Evolutionary conservation across 1,139 yeast genomes (phyloP), one percentile per base, ranked within the genome.

Genomic region (Wickerhamomyces sp.): DNA sequence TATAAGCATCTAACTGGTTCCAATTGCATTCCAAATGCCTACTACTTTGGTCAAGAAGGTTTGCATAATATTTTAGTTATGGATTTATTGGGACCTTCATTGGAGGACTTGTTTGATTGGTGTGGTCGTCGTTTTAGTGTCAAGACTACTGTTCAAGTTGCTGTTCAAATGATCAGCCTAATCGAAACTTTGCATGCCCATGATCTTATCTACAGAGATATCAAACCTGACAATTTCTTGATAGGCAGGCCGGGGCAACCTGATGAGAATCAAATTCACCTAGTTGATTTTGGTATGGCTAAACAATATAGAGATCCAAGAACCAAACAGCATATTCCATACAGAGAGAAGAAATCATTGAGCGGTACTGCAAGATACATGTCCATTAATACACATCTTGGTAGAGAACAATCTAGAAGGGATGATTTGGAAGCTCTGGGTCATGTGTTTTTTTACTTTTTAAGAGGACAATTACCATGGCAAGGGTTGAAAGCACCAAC

Each of bases 401-500:
- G 98, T 35, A 78, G 96, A 59, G 98, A 92, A 64, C 98, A 92
- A 66, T 81, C 87, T 51, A 78, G 98, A 60, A 76, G 98, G 56
- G 98, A 92, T 61, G 98, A 92, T 64, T 73, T 92, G 57, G 98
- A 92, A 67, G 89, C 95, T 8, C 70, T 92, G 51, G 97, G 97
- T 33, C 97, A 92, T 65, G 97, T 92, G 3, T 87, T 92, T 60
- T 83, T 92, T 66, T 92, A 92, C 65, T 92, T 92, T 59, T 67
- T 92, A 54, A 76, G 95, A 52, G 98, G 98, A 36, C 89, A 87
- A 48, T 76, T 92, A 57, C 98, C 98, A 37, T 92, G 98, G 98
- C 98, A 92, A 68, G 97, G 98, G 22, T 74, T 92, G 51, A 90
- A 90, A 65, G 98, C 97, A n/a, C 95, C 96, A 49, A 89, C 95